Base-by-base conservation (phyloP, 331 rosid species). In the Erythrophleum ivorense region DNA sequence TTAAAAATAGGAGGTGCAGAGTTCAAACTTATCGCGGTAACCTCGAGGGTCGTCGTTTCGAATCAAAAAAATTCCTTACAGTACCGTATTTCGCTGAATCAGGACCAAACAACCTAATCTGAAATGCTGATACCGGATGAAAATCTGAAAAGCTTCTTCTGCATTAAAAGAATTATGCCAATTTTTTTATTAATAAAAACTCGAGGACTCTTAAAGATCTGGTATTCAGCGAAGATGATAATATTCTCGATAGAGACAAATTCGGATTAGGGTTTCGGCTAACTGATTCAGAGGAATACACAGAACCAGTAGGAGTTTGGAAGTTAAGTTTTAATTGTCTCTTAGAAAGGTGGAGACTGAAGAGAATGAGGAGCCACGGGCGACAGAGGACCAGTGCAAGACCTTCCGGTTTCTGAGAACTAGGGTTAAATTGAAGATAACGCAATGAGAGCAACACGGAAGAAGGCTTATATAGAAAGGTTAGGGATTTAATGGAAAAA, bases 341-440 rank as follows among this genome's bases (percentile, higher is more conserved):
- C 16, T 53, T 15, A 34, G 18, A 80, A 49, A 3, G 15, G 52
- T 21, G 58, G 41, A 16, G 57, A 46, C 58, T 6, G 41, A 6
- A 69, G 54, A 55, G 9, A 19, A 69, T 10, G 87, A 52, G 71
- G 50, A 69, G 46, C 45, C 24, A 21, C 54, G n/a, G 12, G 57
- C 1, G 34, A 63, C 15, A 58, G 12, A 14, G 13, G 65, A 58
- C 7, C 70, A 52, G 16, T 12, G 73, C 19, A 4, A 50, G 53
- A 58, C 62, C 3, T 59, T 38, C 64, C 38, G 18, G 70, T 70
- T 64, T 85, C 83, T 24, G 70, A 62, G 77, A 78, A 79, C 71
- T 81, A 73, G 72, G 76, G 78, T 66, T 54, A 29, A 43, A 65
- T 45, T 41, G 68, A 72, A 40, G 85, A 81, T 81, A 65, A 81